Conservation (phyloP, 208 protist genomes). For the Leptomonas pyrrhocoris region DNA sequence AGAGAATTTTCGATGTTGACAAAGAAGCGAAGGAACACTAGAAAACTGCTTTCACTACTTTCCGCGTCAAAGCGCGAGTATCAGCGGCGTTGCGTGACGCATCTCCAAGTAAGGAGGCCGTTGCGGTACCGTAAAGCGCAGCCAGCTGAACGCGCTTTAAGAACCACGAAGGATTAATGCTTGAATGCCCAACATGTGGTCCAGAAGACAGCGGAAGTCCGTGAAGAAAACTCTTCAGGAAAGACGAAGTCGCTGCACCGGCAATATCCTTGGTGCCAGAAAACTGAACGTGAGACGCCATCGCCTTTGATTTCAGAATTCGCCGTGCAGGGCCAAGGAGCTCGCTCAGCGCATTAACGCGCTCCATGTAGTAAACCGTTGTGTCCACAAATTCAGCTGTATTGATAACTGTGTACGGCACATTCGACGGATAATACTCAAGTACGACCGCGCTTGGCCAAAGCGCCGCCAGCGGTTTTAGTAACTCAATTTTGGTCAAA, state of each 20-base stretch:
- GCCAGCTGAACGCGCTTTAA: slow-evolving; percentile 49
- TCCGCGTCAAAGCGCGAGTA: slow-evolving; percentile 47
- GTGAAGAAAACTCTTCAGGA: slow-evolving; percentile 55
- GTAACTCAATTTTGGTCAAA: slow-evolving; percentile 44
- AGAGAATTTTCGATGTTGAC: background rate
- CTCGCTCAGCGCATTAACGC: slow-evolving; percentile 47
- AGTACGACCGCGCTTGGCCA: slow-evolving; percentile 72
- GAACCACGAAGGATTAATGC: slow-evolving; percentile 61
- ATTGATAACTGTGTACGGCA: slow-evolving; percentile 69
- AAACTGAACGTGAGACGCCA: slow-evolving; percentile 40
- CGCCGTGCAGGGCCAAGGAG: slow-evolving; percentile 42
- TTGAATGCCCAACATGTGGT: slow-evolving; percentile 42
- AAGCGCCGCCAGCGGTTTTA: slow-evolving; percentile 45
- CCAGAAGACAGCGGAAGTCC: slow-evolving; percentile 74
- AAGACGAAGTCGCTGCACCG: slow-evolving; percentile 23
- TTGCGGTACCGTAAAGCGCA: slow-evolving; percentile 46
- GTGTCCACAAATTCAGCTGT: slow-evolving; percentile 77
- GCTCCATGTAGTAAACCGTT: slow-evolving; percentile 75
- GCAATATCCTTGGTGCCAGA: background rate
- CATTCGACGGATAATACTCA: slow-evolving; percentile 65
- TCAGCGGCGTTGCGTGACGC: slow-evolving; percentile 39
- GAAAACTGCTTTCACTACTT: slow-evolving; percentile 36
- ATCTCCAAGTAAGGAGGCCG: slow-evolving; percentile 78
- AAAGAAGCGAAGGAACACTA: slow-evolving; percentile 15
- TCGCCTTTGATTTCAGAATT: slow-evolving; percentile 45